These are phyloP conservation scores for Daldinia grandis DNA, from an alignment of 495 filamentous ascomycete species.

Conservation along the genomic window DNA sequence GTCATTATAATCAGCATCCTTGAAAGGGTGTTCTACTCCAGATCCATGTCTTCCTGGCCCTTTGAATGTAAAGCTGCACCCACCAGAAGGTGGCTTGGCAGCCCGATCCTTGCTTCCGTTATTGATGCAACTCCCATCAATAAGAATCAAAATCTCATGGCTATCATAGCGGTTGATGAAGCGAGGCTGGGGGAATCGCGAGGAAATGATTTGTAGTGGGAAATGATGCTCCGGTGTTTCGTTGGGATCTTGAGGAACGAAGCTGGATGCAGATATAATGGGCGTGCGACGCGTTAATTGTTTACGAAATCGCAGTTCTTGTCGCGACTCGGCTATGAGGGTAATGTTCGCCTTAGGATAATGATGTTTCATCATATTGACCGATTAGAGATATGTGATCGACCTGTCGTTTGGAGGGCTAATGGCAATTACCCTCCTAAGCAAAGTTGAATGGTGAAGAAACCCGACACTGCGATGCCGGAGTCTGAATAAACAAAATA, in stretches of 20 bases:
- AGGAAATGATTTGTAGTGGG: constrained; percentile 43
- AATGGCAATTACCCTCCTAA: too few species aligned
- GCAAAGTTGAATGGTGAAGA: too few species aligned
- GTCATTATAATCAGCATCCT: constrained; percentile 1
- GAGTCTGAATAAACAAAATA: too few species aligned
- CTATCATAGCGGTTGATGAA: constrained; percentile 51
- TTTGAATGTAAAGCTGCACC: constrained; percentile 53
- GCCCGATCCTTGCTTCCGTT: constrained; percentile 41
- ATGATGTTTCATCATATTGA: background rate
- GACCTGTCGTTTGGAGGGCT: too few species aligned
- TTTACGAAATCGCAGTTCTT: constrained; percentile 13
- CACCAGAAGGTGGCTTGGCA: constrained; percentile 35
- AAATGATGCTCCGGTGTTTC: constrained; percentile 48
- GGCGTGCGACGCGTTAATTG: constrained; percentile 22
- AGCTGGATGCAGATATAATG: constrained; percentile 41
- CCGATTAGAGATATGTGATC: background rate
- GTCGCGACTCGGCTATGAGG: background rate
- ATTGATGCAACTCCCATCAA: constrained; percentile 53
- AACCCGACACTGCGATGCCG: too few species aligned
- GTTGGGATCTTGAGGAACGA: constrained; percentile 36
- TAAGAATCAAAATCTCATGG: constrained; percentile 52
- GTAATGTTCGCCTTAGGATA: background rate
- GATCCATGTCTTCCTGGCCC: constrained; percentile 5
- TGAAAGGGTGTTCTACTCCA: constrained; percentile 24
- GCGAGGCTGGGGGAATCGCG: constrained; percentile 41